Evolutionary conservation across 164 flowering plant species (phyloP).

Genomic region (Hamamelis virginiana): DNA sequence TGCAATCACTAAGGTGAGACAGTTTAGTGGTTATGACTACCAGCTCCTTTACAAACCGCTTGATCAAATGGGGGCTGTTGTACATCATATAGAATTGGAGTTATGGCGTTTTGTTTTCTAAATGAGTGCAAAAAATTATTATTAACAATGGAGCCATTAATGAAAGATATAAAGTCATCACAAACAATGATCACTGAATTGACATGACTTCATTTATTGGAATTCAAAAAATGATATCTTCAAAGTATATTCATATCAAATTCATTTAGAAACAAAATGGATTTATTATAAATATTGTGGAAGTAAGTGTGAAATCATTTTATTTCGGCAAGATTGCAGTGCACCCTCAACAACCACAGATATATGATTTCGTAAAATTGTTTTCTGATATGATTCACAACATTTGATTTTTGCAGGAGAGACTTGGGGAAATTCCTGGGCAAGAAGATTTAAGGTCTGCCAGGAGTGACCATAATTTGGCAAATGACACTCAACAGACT

Average conservation of each 20-base stretch:
- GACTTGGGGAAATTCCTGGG: constrained; percentile 63
- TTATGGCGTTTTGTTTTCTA: background rate
- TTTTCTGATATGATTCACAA: background rate
- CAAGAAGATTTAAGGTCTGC: constrained; percentile 46
- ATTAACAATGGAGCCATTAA: background rate
- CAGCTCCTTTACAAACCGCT: too few relatives aligned
- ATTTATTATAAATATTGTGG: too few relatives aligned
- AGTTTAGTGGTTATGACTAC: too few relatives aligned
- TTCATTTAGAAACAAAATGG: too few relatives aligned
- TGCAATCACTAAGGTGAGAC: too few relatives aligned
- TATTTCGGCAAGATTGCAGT: background rate
- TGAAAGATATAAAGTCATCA: too few relatives aligned
- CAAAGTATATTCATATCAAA: too few relatives aligned
- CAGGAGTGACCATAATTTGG: constrained; percentile 37
- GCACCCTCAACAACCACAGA: background rate
- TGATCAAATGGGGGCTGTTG: too few relatives aligned
- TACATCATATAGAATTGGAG: background rate
- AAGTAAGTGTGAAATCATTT: too few relatives aligned
- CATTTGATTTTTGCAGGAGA: constrained; percentile 53
- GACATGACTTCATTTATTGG: too few relatives aligned
- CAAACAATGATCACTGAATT: too few relatives aligned
- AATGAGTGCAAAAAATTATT: background rate
- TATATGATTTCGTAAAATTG: background rate
- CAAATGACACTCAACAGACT: constrained; percentile 35
- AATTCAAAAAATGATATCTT: too few relatives aligned